Base-by-base conservation (phyloP, 352 stramenopile genomes). In the Phytophthora citricola region DNA sequence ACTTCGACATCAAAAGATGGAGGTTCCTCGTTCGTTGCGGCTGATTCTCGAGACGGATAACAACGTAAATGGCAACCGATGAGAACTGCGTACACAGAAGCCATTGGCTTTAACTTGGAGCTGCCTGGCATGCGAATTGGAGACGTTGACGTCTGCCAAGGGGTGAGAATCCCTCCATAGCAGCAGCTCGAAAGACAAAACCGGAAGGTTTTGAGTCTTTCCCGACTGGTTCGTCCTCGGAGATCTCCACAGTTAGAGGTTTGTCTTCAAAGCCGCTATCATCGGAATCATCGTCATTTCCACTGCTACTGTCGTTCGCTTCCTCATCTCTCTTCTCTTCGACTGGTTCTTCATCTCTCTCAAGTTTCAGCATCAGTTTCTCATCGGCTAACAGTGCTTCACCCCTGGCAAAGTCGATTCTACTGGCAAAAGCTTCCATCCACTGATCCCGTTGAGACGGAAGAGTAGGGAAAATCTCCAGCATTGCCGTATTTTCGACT, bases 361-460 rank as follows among this genome's bases (percentile, higher is more conserved):
- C 80, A 2, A 91, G 66, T 5, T 39, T 68, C 8, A 90, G 26
- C 9, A 91, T 71, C 11, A 75, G 46, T 48, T 82, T 85, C 14
- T 92, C 83, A 41, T 90, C 81, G 0, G 47, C 58, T 1, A 90
- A 61, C 0, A 90, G 71, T 32, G 78, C 73, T 59, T 90, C 79
- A 10, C 83, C 81, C 61, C 87, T 85, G 2, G 56, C 51, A 15
- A 83, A 66, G 20, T 85, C 70, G 10, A 90, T 75, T 11, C 73
- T 71, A 7, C 27, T 47, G 1, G 44, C 56, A 40, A 92, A 78
- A 1, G 75, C 75, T 6, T 71, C 46, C 11, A 77, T 32, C 81
- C 81, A 92, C 5, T 71, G 45, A 17, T 71, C 71, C n/a, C 68
- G 66, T 52, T 89, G 77, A 2, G 75, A 59, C 0, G 63, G 34